A percentile compares a stretch with the other conserved stretches of the same genome.
Evolutionary conservation across 2,329 filamentous ascomycete genomes (phyloP).

Genomic region (Xylariaceae sp.): DNA sequence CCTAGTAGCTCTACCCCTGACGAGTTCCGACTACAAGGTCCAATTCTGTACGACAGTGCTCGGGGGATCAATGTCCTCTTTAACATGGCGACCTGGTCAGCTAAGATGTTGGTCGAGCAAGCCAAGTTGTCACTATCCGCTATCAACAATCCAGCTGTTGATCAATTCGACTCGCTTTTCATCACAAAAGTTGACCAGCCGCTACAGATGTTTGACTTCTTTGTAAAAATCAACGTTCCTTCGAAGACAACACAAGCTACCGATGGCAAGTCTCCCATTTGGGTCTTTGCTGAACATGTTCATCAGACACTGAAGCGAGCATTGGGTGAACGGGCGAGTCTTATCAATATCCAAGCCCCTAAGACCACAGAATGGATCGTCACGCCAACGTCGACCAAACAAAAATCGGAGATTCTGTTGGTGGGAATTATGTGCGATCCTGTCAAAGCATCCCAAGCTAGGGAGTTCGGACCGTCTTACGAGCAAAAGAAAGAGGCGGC

Average conservation of each 20-base stretch:
- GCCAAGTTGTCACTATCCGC: conserved; percentile 72
- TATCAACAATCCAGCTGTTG: conserved; percentile 68
- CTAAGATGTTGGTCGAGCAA: conserved; percentile 68
- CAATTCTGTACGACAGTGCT: conserved; percentile 74
- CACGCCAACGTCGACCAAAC: conserved; percentile 35
- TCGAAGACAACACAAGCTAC: conserved; percentile 22
- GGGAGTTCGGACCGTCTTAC: conserved; percentile 84
- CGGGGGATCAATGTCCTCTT: conserved; percentile 79
- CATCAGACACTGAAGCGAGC: conserved; percentile 67
- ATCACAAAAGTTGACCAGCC: conserved; percentile 60
- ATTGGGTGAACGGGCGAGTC: conserved; percentile 69
- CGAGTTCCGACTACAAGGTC: conserved; percentile 45
- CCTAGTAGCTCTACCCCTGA: conserved; percentile 44
- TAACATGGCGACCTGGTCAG: conserved; percentile 89
- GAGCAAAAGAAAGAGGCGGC: conserved; percentile 82
- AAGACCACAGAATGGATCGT: conserved; percentile 45
- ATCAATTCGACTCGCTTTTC: conserved; percentile 84
- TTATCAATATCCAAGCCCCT: conserved; percentile 58
- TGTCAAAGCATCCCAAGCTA: conserved; percentile 67
- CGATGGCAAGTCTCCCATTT: conserved; percentile 43
- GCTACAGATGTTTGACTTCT: conserved; percentile 55
- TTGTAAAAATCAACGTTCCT: conserved; percentile 35
- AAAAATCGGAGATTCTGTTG: conserved; percentile 42
- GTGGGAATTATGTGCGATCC: conserved; percentile 73
- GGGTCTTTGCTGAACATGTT: conserved; percentile 54